Base-by-base conservation (phyloP, 2,329 filamentous ascomycete species). In the Colletotrichum tabaci region DNA sequence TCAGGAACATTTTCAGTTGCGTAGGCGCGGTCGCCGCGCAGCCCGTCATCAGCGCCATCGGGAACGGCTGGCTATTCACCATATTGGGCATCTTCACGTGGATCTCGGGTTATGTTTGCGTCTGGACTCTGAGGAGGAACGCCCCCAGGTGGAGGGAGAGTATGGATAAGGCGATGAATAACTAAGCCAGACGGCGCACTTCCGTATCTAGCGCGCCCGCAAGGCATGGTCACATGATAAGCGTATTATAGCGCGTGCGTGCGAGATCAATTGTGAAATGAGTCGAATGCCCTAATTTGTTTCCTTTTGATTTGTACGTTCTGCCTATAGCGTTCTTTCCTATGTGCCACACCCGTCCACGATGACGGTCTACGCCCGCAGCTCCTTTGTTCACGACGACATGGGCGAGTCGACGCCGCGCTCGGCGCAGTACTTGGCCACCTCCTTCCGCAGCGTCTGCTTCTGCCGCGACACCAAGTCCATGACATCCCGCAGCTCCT, bases 51-150 rank as follows among this genome's bases (percentile, higher is more conserved):
- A 78, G 87, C 21, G 91, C 86, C 2, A 92, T 95, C 72, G 92
- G 93, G 2, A 89, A 92, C 73, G 94, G 93, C 1, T 95, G 92
- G 92, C 81, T 95, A 0, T 93, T 94, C 74, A 95, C 93, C 0
- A 88, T 75, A 2, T 47, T 87, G 2, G 84, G 82, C 15, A 71
- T 90, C 50, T 81, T 92, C 63, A 85, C 87, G 30, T 84, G 93
- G 77, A 77, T 89, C 0, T 88, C 87, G 73, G 88, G 90, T 7
- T 87, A 87, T 56, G 77, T 81, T 7, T 86, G 89, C 18, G 88
- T 95, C 26, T 90, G 87, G 81, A 80, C 88, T 0, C 87, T 95
- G 82, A 85, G 85, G 76, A 87, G 83, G 73, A 91, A 87, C 76
- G 90, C 90, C 0, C 83, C 86, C 21, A 84, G 83, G 75, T 94